Base-by-base conservation (phyloP, 768 basidiomycete genomes). In the Hydnomerulius pinastri region DNA sequence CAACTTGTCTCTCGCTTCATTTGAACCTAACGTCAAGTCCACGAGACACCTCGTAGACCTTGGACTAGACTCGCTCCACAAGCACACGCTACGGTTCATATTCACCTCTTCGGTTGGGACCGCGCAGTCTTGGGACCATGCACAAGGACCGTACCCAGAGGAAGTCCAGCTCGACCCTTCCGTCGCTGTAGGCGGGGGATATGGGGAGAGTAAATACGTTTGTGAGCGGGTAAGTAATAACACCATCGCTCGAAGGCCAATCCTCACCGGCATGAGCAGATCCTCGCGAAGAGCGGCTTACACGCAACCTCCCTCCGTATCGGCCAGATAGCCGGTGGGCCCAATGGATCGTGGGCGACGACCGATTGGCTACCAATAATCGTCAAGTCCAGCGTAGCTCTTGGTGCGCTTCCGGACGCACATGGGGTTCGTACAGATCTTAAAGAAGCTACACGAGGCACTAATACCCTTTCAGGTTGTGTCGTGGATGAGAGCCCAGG, bases 151-250 rank as follows among this genome's bases (percentile, higher is more conserved):
- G 1, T 66, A 69, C 24, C 67, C 73, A 0, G 75, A 77, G 41
- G 68, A 70, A 29, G 43, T 70, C 7, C 54, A 72, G 33, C 39
- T 52, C 1, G 68, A 67, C 44, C 55, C 63, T 0, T 61, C 48
- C 8, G 44, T 48, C 43, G 60, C 63, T n/a, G 61, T 69, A 23
- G 72, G 69, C n/a, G 25, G 53, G 13, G 73, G 74, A 1, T 73
- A 73, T 38, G 69, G 70, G 1, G 71, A 71, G 21, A 49, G 58
- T 15, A 74, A 75, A 58, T 74, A 73, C 46, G 65, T 74, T 1
- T 44, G 66, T 4, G 73, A 74, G 57, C 54, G 68, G 44, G 66
- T 72, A 43, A 1, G 71, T 46, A 50, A 11, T 63, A 4, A 43
- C 55, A 6, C 50, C 3, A 17, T 25, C 18, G n/a, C 20, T 23